Conservation (phyloP, 768 basidiomycete genomes). For the Tephrocybe rancida region DNA sequence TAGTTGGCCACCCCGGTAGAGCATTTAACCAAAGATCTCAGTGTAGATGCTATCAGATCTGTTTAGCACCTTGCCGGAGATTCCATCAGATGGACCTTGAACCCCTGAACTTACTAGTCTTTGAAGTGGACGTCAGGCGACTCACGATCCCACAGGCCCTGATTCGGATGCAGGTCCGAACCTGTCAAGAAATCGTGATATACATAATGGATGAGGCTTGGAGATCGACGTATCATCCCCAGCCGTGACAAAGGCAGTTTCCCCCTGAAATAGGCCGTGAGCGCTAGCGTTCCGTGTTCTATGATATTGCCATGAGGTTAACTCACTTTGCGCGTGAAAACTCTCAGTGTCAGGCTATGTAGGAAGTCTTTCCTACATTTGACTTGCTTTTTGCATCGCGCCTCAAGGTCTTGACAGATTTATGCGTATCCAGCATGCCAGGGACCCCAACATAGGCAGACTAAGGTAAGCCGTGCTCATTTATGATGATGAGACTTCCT, state of each 20-base stretch:
- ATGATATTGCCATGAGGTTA: neutral
- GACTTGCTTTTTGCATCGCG: neutral
- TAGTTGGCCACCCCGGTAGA: too few species aligned
- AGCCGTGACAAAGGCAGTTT: slow-evolving; percentile 40
- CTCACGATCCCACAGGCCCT: slow-evolving; percentile 61
- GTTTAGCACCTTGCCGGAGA: too few species aligned
- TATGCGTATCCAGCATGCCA: slow-evolving; percentile 50
- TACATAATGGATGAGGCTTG: too few species aligned
- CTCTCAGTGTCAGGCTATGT: slow-evolving; percentile 40
- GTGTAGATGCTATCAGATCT: too few species aligned
- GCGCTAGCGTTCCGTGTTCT: neutral
- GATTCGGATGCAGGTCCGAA: slow-evolving; percentile 8
- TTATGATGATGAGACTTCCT: slow-evolving; percentile 29
- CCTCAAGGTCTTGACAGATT: neutral
- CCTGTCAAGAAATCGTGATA: too few species aligned
- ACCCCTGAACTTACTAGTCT: too few species aligned
- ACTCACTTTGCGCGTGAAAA: slow-evolving; percentile 35
- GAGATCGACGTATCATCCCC: slow-evolving; percentile 30
- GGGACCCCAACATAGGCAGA: slow-evolving; percentile 47
- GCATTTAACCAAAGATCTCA: too few species aligned
- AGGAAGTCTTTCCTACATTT: slow-evolving; percentile 35
- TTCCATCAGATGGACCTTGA: too few species aligned
- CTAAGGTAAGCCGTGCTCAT: slow-evolving; percentile 50
- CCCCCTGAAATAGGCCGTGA: slow-evolving; percentile 26
- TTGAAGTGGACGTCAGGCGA: too few species aligned